Conservation (phyloP, 129 eudicot species). For the Heracleum sosnowskyi region DNA sequence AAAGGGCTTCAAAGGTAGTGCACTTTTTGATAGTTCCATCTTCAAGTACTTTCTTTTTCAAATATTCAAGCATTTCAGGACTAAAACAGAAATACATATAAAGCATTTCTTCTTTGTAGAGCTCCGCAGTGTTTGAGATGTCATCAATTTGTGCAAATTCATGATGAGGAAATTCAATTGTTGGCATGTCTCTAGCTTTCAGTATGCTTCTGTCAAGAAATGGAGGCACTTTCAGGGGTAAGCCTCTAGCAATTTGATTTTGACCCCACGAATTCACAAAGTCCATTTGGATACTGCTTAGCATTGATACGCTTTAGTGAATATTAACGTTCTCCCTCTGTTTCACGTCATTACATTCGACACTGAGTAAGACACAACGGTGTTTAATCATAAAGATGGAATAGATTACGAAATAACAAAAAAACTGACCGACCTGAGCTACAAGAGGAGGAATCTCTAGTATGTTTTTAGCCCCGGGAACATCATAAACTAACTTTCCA, state of each 20-base stretch:
- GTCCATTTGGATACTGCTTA: neutral
- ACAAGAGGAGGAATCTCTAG: slow-evolving; percentile 78
- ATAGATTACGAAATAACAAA: too few species aligned
- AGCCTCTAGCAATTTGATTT: slow-evolving; percentile 67
- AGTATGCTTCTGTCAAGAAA: slow-evolving; percentile 64
- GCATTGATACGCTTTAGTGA: neutral
- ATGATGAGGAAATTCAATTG: slow-evolving; percentile 52
- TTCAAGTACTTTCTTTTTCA: slow-evolving; percentile 42
- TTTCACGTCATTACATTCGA: too few species aligned
- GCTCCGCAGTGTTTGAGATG: slow-evolving; percentile 48
- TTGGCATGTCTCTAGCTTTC: slow-evolving; percentile 58
- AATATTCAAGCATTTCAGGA: too few species aligned
- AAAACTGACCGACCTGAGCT: slow-evolving; percentile 25
- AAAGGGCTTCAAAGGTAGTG: too few species aligned
- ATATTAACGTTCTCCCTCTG: neutral
- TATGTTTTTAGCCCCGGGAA: slow-evolving; percentile 65
- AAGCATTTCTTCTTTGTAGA: slow-evolving; percentile 56
- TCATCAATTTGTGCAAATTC: slow-evolving; percentile 74
- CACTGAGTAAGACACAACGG: too few species aligned
- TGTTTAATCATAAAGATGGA: too few species aligned
- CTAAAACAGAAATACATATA: slow-evolving; percentile 62
- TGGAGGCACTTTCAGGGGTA: slow-evolving; percentile 54
- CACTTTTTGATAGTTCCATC: slow-evolving; percentile 39
- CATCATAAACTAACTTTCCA: slow-evolving; percentile 72
- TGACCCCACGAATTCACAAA: slow-evolving; percentile 80